Evolutionary conservation across 140 eudicot genomes (phyloP), one percentile per base, ranked within the genome.

Genomic region (Ambrosia hybrid): DNA sequence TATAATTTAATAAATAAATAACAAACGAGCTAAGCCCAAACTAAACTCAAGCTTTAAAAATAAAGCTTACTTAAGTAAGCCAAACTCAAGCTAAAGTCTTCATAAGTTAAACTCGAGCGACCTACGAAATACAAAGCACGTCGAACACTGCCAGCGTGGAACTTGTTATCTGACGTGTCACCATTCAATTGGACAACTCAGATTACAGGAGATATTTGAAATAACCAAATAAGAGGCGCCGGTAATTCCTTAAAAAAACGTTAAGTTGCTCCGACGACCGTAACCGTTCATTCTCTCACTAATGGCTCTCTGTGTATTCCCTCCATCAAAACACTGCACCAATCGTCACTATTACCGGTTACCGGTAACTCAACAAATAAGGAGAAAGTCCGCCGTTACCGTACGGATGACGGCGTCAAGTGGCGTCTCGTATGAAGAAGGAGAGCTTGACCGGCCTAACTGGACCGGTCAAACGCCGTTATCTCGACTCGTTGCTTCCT

Each of bases 391-490:
- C 77, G 51, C 74, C 81, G 8, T 76, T 51, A 60, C 36, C 4
- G 21, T 87, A 34, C 85, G 76, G 56, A 75, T 78, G 83, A 74
- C 72, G 30, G 79, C 81, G 57, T 58, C 86, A 38, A 71, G 76
- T 51, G 79, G 76, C 26, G 73, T 78, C 5, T 68, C 80, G 6
- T 89, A 80, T 16, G 96, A 93, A 65, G 99, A 90, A 74, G 99
- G 99, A 1, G 70, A 83, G 43, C 85, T 90, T 57, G 99, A 93
- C 48, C 79, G 96, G 58, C 99, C 99, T 26, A 83, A 83, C 49
- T 93, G 99, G 99, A 73, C 88, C 0, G 99, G 99, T 1, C 87
- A 90, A 78, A 93, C 99, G 3, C 97, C 97, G 15, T 81, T 93
- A 51, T 93, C 99, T 74, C 94, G 97, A 7, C 85, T 93, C 8